phyloP scores from a whole-genome alignment of 2,329 filamentous ascomycete genomes.

The Nemania diffusa region DNA sequence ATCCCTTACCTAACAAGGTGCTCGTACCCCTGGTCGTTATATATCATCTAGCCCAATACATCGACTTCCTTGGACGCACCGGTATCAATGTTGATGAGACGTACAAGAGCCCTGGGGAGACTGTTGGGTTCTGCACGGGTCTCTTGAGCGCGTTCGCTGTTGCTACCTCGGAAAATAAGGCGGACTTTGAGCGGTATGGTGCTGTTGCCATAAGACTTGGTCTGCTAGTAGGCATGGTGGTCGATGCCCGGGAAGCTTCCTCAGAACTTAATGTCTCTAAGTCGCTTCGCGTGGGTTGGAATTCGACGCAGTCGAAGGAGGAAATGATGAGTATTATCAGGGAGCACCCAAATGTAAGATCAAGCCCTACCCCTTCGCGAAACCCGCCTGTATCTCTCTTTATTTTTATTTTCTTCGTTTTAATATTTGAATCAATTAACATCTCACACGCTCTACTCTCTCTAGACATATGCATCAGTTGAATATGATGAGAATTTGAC shows the following conservation, averaged over 20 bases:
- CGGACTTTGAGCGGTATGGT: constrained; percentile 50
- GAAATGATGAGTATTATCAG: constrained; percentile 32
- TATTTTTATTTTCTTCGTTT: background rate
- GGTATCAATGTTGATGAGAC: constrained; percentile 6
- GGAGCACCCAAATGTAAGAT: constrained; percentile 24
- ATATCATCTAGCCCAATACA: constrained; percentile 43
- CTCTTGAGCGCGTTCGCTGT: constrained; percentile 53
- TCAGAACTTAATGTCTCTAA: constrained; percentile 20
- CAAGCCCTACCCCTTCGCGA: background rate
- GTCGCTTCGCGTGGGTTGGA: constrained; percentile 43
- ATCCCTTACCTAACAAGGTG: constrained; percentile 35
- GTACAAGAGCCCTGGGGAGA: constrained; percentile 32
- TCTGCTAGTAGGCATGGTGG: constrained; percentile 52
- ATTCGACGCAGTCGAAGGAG: constrained; percentile 35
- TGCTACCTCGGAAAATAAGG: constrained; percentile 43
- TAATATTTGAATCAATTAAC: constrained; percentile 36
- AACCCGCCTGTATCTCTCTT: background rate
- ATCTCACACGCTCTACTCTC: constrained; percentile 19
- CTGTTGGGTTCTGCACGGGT: constrained; percentile 54
- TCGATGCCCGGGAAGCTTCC: constrained; percentile 50
- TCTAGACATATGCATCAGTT: constrained; percentile 28
- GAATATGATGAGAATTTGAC: constrained; percentile 51
- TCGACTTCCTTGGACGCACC: constrained; percentile 1
- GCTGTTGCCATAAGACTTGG: constrained; percentile 53
- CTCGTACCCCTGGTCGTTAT: constrained; percentile 53